phyloP scores from a whole-genome alignment of 495 filamentous ascomycete species.

The Hypomontagnella submonticulosa region DNA sequence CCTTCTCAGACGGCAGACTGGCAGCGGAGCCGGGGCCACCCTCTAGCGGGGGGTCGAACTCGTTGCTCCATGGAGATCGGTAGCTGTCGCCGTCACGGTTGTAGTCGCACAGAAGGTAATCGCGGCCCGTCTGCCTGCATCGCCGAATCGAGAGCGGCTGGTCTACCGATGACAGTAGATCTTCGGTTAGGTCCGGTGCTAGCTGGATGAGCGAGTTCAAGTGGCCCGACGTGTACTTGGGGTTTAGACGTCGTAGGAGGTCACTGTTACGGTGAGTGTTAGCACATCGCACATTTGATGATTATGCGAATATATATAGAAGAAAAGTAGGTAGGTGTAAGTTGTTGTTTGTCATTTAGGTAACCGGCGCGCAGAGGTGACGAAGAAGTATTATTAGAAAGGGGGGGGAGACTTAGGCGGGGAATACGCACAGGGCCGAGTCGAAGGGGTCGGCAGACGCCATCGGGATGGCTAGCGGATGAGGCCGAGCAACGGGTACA shows the following conservation, averaged over 20 bases:
- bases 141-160: conserved; percentile 88
- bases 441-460: conserved; percentile 71
- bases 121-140: conserved; percentile 87
- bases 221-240: conserved; percentile 86
- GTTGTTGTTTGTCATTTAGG: neutral
- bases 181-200: conserved; percentile 92
- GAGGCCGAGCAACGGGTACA: neutral
- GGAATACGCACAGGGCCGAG: conserved; percentile 77
- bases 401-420: conserved; percentile 20
- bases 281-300: conserved; percentile 17
- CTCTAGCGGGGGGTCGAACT: conserved; percentile 87
- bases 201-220: conserved; percentile 85
- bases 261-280: conserved; percentile 67
- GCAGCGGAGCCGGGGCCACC: conserved; percentile 55
- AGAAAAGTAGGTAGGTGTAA: conserved; percentile 4
- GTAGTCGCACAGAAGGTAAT: conserved; percentile 99
- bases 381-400: conserved; percentile 6
- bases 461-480: conserved; percentile 49
- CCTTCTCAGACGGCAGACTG: conserved; percentile 79
- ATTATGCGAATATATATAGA: conserved; percentile 1
- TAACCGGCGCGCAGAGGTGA: no score
- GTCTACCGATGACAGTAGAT: conserved; percentile 96
- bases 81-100: conserved; percentile 98
- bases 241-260: conserved; percentile 97
- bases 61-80: conserved; percentile 96